Evolutionary conservation across 805 yeast genomes (phyloP).

Genomic region (Myxozyma nipponensis): DNA sequence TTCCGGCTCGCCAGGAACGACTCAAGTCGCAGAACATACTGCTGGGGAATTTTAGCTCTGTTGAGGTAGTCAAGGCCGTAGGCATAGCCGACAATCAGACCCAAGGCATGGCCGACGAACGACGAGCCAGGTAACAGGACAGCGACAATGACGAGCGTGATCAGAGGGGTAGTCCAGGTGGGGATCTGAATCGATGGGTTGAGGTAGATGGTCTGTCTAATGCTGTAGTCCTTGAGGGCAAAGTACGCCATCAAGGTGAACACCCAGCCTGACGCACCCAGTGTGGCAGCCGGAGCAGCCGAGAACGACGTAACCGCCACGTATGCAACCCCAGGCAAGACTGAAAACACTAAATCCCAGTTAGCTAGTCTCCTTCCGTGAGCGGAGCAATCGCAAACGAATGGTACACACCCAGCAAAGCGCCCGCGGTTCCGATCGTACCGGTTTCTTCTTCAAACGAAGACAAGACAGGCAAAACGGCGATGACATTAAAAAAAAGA

Average conservation of each 20-base stretch:
- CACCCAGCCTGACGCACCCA: constrained; percentile 28
- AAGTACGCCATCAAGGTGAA: constrained; percentile 27
- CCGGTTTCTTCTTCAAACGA: constrained; percentile 28
- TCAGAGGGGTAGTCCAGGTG: constrained; percentile 24
- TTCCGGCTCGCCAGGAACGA: constrained; percentile 2
- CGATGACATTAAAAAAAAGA: constrained; percentile 23
- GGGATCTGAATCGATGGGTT: constrained; percentile 21
- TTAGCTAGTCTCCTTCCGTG: neutral
- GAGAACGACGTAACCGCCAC: constrained; percentile 6
- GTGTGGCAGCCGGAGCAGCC: constrained; percentile 2
- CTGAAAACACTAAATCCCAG: constrained; percentile 9
- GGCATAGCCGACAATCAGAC: constrained; percentile 19
- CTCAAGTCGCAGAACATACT: constrained; percentile 10
- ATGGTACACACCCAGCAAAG: constrained; percentile 11
- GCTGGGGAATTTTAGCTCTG: constrained; percentile 16
- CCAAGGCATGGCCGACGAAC: constrained; percentile 21
- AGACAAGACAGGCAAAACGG: constrained; percentile 24
- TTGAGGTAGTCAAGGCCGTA: constrained; percentile 24
- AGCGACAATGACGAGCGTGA: constrained; percentile 19
- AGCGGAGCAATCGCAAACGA: neutral
- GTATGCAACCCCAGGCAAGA: constrained; percentile 23
- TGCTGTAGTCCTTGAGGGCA: constrained; percentile 19
- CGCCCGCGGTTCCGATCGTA: constrained; percentile 27
- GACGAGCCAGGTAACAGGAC: constrained; percentile 24
- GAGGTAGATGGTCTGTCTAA: constrained; percentile 19